Percentiles rank a stretch among this genome's conserved stretches.
Conservation (phyloP, 208 protist species). For the Acanthamoeba rhysodes region DNA sequence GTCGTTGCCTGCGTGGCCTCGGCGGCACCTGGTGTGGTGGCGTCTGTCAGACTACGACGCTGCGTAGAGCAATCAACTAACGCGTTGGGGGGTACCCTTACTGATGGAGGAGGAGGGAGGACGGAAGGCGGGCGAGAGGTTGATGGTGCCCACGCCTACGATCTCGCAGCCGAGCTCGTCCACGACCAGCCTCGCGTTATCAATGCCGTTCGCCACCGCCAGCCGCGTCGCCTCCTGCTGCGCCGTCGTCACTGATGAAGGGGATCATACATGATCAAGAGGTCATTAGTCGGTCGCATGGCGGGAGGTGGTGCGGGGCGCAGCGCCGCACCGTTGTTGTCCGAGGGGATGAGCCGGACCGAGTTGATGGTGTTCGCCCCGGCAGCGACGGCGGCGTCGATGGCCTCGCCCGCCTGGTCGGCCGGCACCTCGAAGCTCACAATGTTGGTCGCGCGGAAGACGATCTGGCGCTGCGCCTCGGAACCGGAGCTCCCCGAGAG, state of each 20-base stretch:
- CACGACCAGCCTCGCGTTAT: not conserved
- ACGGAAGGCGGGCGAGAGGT: not conserved
- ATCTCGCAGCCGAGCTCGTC: not conserved
- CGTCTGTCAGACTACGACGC: not conserved
- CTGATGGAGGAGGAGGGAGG: not conserved
- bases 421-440: conserved; percentile 44
- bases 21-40: not conserved
- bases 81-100: not conserved
- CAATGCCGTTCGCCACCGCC: not conserved
- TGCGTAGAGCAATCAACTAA: not conserved
- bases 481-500: not conserved
- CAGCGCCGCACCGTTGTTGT: not conserved
- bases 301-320: not conserved
- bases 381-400: conserved; percentile 47
- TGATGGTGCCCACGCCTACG: not conserved
- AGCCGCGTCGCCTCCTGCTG: conserved; percentile 9
- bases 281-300: too few relatives aligned
- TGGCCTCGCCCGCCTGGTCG: not conserved
- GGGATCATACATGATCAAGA: too few relatives aligned
- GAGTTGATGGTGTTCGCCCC: conserved; percentile 70
- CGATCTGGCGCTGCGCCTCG: not conserved
- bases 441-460: conserved; percentile 12
- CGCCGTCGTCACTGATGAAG: not conserved
- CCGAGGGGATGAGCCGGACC: not conserved
- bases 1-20: not conserved